Evolutionary conservation across 306 rosid species (phyloP).

Genomic region (Trifolium repens): DNA sequence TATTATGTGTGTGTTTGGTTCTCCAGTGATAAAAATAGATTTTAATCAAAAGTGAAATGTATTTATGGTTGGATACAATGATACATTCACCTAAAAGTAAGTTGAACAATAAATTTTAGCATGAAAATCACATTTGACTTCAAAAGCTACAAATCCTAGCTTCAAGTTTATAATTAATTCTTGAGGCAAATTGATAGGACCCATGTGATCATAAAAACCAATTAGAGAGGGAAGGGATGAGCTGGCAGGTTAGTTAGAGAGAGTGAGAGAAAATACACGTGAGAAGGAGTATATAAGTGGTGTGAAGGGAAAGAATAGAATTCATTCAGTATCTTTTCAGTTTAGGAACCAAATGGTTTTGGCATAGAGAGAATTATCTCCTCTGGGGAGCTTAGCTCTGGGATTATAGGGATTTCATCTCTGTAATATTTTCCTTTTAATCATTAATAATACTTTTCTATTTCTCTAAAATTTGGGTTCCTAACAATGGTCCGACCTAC

Average conservation of each 20-base stretch:
- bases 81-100: background rate
- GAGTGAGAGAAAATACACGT: background rate
- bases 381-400: too few relatives aligned
- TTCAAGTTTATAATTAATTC: background rate
- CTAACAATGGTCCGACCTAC: too few relatives aligned
- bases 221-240: background rate
- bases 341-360: too few relatives aligned
- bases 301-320: background rate
- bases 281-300: background rate
- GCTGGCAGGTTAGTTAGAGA: background rate
- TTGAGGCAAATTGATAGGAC: background rate
- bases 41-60: background rate
- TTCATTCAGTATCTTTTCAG: too few relatives aligned
- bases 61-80: background rate
- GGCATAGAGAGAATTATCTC: too few relatives aligned
- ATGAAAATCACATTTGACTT: background rate
- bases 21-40: background rate
- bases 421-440: too few relatives aligned
- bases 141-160: background rate
- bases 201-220: background rate
- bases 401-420: too few relatives aligned
- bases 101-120: background rate
- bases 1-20: background rate
- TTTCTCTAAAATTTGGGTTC: too few relatives aligned
- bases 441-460: too few relatives aligned